Conservation (phyloP, 2,329 filamentous ascomycete genomes). For the Amylocarpus encephaloides region DNA sequence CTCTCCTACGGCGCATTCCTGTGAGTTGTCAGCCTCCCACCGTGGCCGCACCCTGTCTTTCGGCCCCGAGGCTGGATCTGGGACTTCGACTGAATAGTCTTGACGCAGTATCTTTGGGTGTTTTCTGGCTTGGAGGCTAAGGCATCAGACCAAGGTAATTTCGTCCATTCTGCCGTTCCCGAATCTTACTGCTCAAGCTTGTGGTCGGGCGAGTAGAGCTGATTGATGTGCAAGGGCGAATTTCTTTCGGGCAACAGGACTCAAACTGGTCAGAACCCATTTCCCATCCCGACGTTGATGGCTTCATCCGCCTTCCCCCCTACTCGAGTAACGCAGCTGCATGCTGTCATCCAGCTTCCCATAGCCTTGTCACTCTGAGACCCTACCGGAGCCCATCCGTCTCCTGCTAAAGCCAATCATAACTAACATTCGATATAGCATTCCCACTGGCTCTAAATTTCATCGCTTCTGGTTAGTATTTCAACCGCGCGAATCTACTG, state of each 20-base stretch:
- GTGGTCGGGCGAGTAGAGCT: neutral
- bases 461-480: conserved; percentile 82
- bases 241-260: conserved; percentile 73
- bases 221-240: conserved; percentile 39
- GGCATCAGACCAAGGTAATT: conserved; percentile 35
- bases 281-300: neutral
- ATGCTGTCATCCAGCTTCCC: no score
- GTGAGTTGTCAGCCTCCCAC: conserved; percentile 41
- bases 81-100: conserved; percentile 7
- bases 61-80: neutral
- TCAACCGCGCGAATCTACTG: conserved; percentile 26
- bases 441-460: conserved; percentile 81
- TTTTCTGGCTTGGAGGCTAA: conserved; percentile 48
- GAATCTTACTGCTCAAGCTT: neutral
- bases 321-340: no score
- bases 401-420: conserved; percentile 2
- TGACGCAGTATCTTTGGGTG: conserved; percentile 54
- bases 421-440: conserved; percentile 41
- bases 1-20: conserved; percentile 71
- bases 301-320: neutral
- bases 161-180: neutral
- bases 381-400: neutral
- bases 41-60: neutral
- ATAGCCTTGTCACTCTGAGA: no score
- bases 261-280: conserved; percentile 66